Evolutionary conservation across 352 stramenopile species (phyloP).

Genomic region (Halophytophthora batemanensis): DNA sequence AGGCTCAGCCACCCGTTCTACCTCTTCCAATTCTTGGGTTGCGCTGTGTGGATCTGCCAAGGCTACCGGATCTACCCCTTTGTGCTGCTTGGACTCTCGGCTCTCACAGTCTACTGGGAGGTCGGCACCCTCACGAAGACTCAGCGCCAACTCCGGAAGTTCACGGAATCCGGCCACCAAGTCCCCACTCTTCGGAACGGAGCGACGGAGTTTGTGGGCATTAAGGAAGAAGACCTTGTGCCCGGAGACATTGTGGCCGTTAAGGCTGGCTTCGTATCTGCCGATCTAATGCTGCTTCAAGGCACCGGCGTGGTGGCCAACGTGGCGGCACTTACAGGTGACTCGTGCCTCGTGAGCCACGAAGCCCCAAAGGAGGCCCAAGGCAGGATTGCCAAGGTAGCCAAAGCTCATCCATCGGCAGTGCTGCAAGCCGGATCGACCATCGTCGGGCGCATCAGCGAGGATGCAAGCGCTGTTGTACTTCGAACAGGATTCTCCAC

Average conservation of each 20-base stretch:
- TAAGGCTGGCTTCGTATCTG: constrained; percentile 25
- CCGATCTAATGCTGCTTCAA: constrained; percentile 46
- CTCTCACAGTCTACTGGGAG: constrained; percentile 43
- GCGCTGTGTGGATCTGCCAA: constrained; percentile 45
- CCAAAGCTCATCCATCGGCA: constrained; percentile 20
- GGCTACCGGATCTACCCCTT: constrained; percentile 47
- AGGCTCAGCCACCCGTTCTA: constrained; percentile 61
- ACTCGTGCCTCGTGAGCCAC: constrained; percentile 36
- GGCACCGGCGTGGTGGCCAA: constrained; percentile 39
- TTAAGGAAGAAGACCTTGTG: constrained; percentile 43
- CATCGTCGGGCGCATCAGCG: constrained; percentile 26
- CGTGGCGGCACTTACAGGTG: constrained; percentile 48
- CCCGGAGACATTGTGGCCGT: constrained; percentile 52
- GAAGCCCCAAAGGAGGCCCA: constrained; percentile 24
- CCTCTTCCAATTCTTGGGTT: constrained; percentile 58
- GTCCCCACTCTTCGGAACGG: constrained; percentile 29
- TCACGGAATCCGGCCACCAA: constrained; percentile 34
- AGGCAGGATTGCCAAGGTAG: constrained; percentile 18
- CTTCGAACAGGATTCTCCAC: constrained; percentile 46
- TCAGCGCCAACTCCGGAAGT: constrained; percentile 27
- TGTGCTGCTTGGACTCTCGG: constrained; percentile 43
- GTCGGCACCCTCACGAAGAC: constrained; percentile 46
- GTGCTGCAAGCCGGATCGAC: constrained; percentile 35
- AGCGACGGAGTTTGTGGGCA: not conserved
- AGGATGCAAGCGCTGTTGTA: constrained; percentile 20